Conservation (phyloP, 1,284 basidiomycete species). For the Tylopilus sp. region DNA sequence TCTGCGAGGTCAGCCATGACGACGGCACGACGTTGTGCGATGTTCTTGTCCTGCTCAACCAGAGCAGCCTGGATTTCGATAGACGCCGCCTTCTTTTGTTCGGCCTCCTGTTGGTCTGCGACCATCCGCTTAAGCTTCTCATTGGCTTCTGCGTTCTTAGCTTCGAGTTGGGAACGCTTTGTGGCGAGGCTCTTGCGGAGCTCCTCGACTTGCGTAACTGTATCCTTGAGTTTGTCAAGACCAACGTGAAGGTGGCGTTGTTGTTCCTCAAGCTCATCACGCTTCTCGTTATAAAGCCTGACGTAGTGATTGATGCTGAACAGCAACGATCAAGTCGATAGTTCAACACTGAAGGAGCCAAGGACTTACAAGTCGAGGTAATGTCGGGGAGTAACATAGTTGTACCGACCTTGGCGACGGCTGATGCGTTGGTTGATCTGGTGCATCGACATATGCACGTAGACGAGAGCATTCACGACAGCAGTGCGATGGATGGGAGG, state of each 20-base stretch:
- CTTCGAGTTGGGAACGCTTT: conserved; percentile 89
- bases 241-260: conserved; percentile 98
- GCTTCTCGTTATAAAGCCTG: conserved; percentile 93
- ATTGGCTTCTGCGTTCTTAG: conserved; percentile 94
- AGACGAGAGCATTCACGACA: conserved; percentile 91
- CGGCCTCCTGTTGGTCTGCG: conserved; percentile 96
- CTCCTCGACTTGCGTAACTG: conserved; percentile 94
- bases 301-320: conserved; percentile 95
- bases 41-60: conserved; percentile 86
- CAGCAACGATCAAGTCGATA: conserved; percentile 12
- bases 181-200: conserved; percentile 92
- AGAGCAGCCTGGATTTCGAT: conserved; percentile 94
- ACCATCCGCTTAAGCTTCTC: conserved; percentile 99
- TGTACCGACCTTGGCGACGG: conserved; percentile 88
- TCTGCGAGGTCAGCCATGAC: conserved; percentile 97
- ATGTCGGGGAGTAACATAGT: conserved; percentile 97
- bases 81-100: conserved; percentile 95
- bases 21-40: conserved; percentile 81
- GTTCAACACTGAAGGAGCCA: conserved; percentile 4
- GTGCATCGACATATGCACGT: conserved; percentile 89
- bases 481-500: conserved; percentile 85
- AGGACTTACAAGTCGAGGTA: conserved; percentile 95
- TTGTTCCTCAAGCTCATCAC: conserved; percentile 98
- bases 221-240: conserved; percentile 94
- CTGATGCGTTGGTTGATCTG: conserved; percentile 87